Conservation (phyloP, 1,139 yeast species). For the Candida neerlandica region DNA sequence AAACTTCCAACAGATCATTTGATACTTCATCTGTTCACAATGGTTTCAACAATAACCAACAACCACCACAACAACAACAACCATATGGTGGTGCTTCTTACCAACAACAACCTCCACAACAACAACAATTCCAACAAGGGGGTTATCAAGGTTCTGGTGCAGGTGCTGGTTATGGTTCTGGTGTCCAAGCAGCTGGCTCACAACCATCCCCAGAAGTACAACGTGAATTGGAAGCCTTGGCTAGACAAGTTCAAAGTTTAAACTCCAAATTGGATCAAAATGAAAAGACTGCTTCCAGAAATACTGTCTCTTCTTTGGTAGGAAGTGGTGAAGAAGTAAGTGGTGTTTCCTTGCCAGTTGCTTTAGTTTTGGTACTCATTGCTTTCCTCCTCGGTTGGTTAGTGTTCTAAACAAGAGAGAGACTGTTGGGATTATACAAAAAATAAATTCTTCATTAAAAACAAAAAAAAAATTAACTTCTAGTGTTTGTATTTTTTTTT, state of each 20-base stretch:
- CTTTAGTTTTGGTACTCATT: slow-evolving; percentile 51
- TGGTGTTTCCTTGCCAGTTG: slow-evolving; percentile 56
- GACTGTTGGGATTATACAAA: background rate
- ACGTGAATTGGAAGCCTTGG: slow-evolving; percentile 40
- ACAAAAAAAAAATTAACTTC: no score
- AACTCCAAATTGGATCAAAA: slow-evolving; percentile 43
- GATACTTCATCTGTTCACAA: slow-evolving; percentile 15
- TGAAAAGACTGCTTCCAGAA: slow-evolving; percentile 13
- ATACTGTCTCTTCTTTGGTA: slow-evolving; percentile 5
- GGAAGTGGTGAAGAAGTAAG: slow-evolving; percentile 33
- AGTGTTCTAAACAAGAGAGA: slow-evolving; percentile 38
- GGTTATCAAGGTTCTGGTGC: slow-evolving; percentile 6
- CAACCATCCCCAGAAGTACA: slow-evolving; percentile 17
- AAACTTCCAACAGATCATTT: slow-evolving; percentile 14
- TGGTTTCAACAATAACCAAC: slow-evolving; percentile 14
- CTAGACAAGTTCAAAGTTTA: slow-evolving; percentile 44
- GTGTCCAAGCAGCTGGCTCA: background rate
- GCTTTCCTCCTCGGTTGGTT: slow-evolving; percentile 66
- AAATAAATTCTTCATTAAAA: no score
- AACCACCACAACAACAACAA: slow-evolving; percentile 10
- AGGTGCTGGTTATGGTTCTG: slow-evolving; percentile 3
- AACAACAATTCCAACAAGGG: slow-evolving; percentile 8
- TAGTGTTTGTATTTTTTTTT: background rate
- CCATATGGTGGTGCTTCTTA: slow-evolving; percentile 12
- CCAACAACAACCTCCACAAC: slow-evolving; percentile 12